phyloP scores from a whole-genome alignment of 139 green algal species.

The Choricystis sp. region DNA sequence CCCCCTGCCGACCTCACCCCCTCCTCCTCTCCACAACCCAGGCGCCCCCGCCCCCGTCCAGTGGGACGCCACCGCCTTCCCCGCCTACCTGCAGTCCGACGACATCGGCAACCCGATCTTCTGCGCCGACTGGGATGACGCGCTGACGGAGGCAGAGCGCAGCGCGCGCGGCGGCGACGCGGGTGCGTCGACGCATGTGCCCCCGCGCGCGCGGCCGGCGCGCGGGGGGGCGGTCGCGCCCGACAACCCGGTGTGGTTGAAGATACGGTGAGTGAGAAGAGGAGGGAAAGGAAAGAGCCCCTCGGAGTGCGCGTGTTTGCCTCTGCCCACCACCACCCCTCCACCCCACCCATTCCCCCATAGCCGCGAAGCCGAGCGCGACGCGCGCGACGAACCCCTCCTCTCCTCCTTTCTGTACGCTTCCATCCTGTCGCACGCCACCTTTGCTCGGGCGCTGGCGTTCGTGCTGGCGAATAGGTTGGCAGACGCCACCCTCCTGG shows the following conservation, averaged over 20 bases:
- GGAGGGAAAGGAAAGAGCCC: no score
- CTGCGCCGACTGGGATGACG: background rate
- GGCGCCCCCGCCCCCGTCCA: background rate
- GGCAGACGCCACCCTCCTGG: constrained; percentile 30
- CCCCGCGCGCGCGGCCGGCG: no score
- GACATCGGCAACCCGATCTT: constrained; percentile 6
- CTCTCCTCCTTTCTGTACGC: constrained; percentile 46
- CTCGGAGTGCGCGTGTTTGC: no score
- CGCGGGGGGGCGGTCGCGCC: background rate
- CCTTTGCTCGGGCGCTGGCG: constrained; percentile 30
- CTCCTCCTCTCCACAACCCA: no score
- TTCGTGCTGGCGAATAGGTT: constrained; percentile 45
- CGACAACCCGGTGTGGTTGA: background rate
- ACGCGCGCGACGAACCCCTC: constrained; percentile 32
- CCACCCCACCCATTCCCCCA: no score
- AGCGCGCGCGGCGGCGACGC: background rate
- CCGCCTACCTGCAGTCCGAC: constrained; percentile 8
- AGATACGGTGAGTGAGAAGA: no score
- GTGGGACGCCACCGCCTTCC: constrained; percentile 7
- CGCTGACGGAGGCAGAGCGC: background rate
- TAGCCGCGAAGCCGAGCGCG: constrained; percentile 21
- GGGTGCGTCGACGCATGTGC: background rate
- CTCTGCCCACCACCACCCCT: no score
- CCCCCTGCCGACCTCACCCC: no score
- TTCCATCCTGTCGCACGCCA: constrained; percentile 34